Base-by-base conservation (phyloP, 106 monocot species). In the Apostasia shenzhenica region DNA sequence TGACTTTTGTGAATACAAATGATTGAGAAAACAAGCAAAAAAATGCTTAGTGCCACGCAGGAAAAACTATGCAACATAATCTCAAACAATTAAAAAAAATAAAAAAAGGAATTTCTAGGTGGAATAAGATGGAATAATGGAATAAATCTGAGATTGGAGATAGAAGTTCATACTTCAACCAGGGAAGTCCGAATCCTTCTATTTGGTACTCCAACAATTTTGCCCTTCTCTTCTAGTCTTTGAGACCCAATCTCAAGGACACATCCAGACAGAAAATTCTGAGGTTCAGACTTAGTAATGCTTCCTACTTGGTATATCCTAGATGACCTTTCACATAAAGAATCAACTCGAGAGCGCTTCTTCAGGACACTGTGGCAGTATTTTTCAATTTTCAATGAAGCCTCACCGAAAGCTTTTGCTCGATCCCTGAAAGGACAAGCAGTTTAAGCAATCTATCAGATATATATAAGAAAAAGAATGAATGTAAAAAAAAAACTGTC, bases 321-420 rank as follows among this genome's bases (percentile, higher is more conserved):
- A 69, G 49, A 69, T 61, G 75, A 54, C 57, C 84, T 56, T 4
- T 81, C 88, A 54, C 64, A 66, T 51, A 73, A 81, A 60, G 81
- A 75, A 67, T 88, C 84, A 57, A 45, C 76, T 73, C 78, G 64
- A 53, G 84, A 73, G 67, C 78, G 84, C 52, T 88, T 88, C 48
- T 70, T 81, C 48, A 75, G 48, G 14, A 70, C 9, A 54, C 44
- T 70, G 70, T 55, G 70, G 48, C 54, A 67, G 41, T 51, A 57
- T 56, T 73, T 84, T 8, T 88, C 84, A 53, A 88, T 69, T 69
- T 80, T 88, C 54, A 57, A 60, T 10, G 59, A 41, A 67, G 81
- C 83, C 10, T 77, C 84, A 72, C 71, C 54, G 70, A 81, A 74
- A 50, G 72, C 69, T 79, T 73, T 84, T 44, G 57, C 73, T 58